A percentile compares a stretch with the other conserved stretches of the same genome.
Conservation (phyloP, 2,329 filamentous ascomycete species). For the Colletotrichum incanum region DNA sequence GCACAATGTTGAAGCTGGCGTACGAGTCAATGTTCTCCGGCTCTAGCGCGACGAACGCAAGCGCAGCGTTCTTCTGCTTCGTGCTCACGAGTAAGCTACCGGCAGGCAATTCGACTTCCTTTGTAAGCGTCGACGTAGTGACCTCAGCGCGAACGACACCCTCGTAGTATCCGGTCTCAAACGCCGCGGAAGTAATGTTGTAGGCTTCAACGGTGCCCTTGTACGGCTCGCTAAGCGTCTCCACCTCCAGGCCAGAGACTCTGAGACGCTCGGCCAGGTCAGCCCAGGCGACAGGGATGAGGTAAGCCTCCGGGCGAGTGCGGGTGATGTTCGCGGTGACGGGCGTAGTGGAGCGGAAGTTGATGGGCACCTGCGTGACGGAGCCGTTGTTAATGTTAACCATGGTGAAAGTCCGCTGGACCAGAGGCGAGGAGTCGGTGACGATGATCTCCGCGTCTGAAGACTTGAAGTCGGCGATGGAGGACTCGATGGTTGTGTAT, state of each 20-base stretch:
- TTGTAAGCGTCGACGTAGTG: conserved; percentile 43
- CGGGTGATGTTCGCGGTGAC: conserved; percentile 50
- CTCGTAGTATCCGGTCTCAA: conserved; percentile 50
- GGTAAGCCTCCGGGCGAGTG: conserved; percentile 49
- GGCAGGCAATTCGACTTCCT: conserved; percentile 46
- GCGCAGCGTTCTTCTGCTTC: conserved; percentile 51
- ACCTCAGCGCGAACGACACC: conserved; percentile 48
- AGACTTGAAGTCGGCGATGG: conserved; percentile 49
- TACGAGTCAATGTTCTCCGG: conserved; percentile 55
- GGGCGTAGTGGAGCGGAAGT: conserved; percentile 50
- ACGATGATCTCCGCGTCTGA: conserved; percentile 49
- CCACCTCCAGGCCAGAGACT: conserved; percentile 47
- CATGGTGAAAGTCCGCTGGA: conserved; percentile 47
- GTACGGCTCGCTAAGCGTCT: conserved; percentile 47
- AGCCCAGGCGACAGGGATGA: conserved; percentile 50
- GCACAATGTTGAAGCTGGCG: conserved; percentile 51
- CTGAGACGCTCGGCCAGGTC: conserved; percentile 49
- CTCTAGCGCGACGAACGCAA: conserved; percentile 51
- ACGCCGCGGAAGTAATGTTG: conserved; percentile 45
- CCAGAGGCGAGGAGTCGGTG: conserved; percentile 47
- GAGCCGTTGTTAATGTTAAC: conserved; percentile 48
- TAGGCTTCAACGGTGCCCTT: conserved; percentile 50
- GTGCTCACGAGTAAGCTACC: conserved; percentile 53
- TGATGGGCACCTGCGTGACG: conserved; percentile 49
- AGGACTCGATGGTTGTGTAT: conserved; percentile 47